Evolutionary conservation across 164 flowering plant species (phyloP).

Genomic region (Aristolochia californica): DNA sequence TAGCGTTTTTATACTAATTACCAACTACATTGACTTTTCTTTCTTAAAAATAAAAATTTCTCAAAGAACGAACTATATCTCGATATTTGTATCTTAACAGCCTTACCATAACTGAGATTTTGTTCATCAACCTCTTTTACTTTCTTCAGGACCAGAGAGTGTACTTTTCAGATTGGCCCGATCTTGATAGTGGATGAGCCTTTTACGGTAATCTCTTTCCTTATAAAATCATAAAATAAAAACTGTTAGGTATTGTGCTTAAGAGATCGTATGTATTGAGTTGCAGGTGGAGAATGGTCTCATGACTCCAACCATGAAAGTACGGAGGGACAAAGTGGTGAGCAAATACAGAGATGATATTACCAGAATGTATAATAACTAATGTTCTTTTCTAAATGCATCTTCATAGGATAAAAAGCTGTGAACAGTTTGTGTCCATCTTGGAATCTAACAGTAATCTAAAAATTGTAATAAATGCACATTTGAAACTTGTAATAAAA

Average conservation of each 20-base stretch:
- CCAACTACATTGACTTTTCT: no score
- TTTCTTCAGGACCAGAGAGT: constrained; percentile 63
- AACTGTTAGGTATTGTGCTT: background rate
- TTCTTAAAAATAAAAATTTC: no score
- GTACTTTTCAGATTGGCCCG: constrained; percentile 83
- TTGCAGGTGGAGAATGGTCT: constrained; percentile 88
- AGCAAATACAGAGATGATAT: constrained; percentile 48
- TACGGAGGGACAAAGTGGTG: constrained; percentile 61
- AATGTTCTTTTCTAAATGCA: background rate
- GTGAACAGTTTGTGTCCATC: no score
- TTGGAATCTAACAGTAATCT: no score
- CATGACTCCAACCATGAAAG: constrained; percentile 89
- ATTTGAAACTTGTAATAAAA: no score
- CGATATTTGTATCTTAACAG: no score
- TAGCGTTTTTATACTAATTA: no score
- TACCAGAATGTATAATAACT: constrained; percentile 34
- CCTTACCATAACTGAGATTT: no score
- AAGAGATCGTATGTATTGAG: background rate
- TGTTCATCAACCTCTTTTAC: no score
- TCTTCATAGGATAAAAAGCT: no score
- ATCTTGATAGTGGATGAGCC: constrained; percentile 70
- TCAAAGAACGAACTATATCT: no score
- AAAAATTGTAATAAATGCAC: no score
- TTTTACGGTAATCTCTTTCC: constrained; percentile 45
- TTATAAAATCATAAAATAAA: background rate